These are phyloP conservation scores for Poa annua DNA, from an alignment of 176 grass and related monocot species.

Conservation along the genomic window DNA sequence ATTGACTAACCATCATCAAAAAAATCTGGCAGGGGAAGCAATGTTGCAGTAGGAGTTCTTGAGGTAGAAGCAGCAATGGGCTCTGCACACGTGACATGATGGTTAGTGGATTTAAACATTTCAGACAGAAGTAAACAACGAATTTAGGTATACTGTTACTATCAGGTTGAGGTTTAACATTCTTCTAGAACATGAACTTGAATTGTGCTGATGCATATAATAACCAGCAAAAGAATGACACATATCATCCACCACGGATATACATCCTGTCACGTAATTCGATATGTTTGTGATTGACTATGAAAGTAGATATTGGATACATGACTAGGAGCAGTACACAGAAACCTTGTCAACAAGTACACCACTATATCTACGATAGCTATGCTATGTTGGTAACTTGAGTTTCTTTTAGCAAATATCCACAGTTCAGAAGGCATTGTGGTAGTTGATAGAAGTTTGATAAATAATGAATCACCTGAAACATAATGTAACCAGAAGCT, in stretches of 20 bases:
- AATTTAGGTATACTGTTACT: conserved; percentile 3
- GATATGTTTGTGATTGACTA: conserved; percentile 12
- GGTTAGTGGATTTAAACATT: background rate
- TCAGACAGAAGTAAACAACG: background rate
- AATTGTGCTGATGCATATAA: background rate
- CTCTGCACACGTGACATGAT: conserved; percentile 9
- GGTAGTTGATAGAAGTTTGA: background rate
- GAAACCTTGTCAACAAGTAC: conserved; percentile 12
- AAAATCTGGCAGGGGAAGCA: background rate
- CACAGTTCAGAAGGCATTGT: background rate
- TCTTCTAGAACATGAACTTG: conserved; percentile 20
- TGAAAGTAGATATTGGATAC: background rate
- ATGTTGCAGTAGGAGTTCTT: background rate
- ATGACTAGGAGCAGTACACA: background rate
- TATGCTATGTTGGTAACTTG: background rate
- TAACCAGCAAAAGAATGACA: background rate
- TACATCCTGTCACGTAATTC: background rate
- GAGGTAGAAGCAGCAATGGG: conserved; percentile 2
- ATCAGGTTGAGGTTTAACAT: conserved; percentile 1
- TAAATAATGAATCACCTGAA: background rate
- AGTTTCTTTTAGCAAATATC: conserved; percentile 3
- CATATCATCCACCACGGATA: conserved; percentile 7
- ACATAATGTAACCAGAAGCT: background rate
- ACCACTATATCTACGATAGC: background rate
- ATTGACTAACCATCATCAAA: conserved; percentile 26